Evolutionary conservation across 192 early-diverging fungal species (phyloP).

Genomic region (Rhizoclosmatium sp.): DNA sequence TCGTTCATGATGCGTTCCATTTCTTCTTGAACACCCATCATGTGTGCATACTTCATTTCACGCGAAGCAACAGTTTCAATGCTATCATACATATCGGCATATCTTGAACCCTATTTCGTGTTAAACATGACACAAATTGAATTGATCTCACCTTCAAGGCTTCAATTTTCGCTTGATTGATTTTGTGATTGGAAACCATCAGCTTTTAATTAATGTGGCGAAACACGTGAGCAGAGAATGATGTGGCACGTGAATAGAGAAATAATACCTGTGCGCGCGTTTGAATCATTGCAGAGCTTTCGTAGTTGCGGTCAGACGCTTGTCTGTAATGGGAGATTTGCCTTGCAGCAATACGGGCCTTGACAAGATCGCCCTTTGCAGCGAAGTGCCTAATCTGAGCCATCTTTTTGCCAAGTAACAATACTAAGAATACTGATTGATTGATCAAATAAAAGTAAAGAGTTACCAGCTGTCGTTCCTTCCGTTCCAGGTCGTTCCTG

Average conservation of each 20-base stretch:
- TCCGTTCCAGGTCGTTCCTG: slow-evolving; percentile 51
- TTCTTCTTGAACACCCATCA: slow-evolving; percentile 47
- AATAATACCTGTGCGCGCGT: slow-evolving; percentile 48
- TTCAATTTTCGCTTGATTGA: slow-evolving; percentile 57
- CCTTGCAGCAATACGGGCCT: slow-evolving; percentile 52
- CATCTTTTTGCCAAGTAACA: slow-evolving; percentile 37
- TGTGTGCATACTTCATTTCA: slow-evolving; percentile 47
- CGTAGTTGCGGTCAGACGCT: slow-evolving; percentile 52
- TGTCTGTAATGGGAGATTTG: slow-evolving; percentile 51
- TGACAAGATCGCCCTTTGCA: slow-evolving; percentile 51
- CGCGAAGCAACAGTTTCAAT: slow-evolving; percentile 40
- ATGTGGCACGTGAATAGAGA: background rate
- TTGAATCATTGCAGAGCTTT: slow-evolving; percentile 49
- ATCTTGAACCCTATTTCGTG: slow-evolving; percentile 41
- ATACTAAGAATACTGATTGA: background rate
- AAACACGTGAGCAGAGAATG: background rate
- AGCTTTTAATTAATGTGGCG: slow-evolving; percentile 18
- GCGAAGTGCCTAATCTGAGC: slow-evolving; percentile 40
- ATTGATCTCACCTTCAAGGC: slow-evolving; percentile 46
- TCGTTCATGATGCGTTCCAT: slow-evolving; percentile 60
- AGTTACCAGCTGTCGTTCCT: slow-evolving; percentile 50
- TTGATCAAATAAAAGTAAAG: background rate
- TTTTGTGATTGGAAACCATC: slow-evolving; percentile 52
- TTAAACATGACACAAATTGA: background rate
- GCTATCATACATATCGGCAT: slow-evolving; percentile 46